Conservation (phyloP, 768 basidiomycete genomes). For the Macrolepiota dolichaula region DNA sequence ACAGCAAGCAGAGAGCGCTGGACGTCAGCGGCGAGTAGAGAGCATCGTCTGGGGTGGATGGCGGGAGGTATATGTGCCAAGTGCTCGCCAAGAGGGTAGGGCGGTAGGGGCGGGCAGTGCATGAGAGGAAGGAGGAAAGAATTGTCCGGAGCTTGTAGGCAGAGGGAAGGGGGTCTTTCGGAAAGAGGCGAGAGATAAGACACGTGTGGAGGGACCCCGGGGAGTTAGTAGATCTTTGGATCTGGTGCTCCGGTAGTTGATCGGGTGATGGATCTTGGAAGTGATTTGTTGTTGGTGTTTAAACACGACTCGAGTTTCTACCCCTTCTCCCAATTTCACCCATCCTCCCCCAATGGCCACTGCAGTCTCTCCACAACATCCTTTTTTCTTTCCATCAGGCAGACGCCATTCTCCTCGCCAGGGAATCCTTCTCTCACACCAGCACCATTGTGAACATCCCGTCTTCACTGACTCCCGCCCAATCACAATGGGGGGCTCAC, state of each 20-base stretch:
- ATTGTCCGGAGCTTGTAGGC: not conserved
- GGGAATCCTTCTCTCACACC: conserved; percentile 13
- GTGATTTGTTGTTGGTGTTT: not conserved
- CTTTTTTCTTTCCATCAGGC: conserved; percentile 4
- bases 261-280: conserved; percentile 11
- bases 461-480: conserved; percentile 1
- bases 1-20: too few species aligned
- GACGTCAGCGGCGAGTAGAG: not conserved
- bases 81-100: not conserved
- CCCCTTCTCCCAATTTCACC: conserved; percentile 5
- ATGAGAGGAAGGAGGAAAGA: not conserved
- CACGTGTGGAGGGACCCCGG: conserved; percentile 8
- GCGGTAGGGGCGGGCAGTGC: not conserved
- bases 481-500: not conserved
- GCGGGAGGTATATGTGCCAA: not conserved
- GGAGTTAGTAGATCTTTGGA: not conserved
- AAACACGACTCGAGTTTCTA: conserved; percentile 3
- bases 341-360: conserved; percentile 15
- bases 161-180: not conserved
- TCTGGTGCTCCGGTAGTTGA: conserved; percentile 8
- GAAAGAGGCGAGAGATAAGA: conserved; percentile 4
- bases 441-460: conserved; percentile 9
- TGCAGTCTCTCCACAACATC: not conserved
- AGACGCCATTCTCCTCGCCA: conserved; percentile 4
- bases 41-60: not conserved